Base-by-base conservation (phyloP, 768 basidiomycete species). In the Tricholoma matsutake region DNA sequence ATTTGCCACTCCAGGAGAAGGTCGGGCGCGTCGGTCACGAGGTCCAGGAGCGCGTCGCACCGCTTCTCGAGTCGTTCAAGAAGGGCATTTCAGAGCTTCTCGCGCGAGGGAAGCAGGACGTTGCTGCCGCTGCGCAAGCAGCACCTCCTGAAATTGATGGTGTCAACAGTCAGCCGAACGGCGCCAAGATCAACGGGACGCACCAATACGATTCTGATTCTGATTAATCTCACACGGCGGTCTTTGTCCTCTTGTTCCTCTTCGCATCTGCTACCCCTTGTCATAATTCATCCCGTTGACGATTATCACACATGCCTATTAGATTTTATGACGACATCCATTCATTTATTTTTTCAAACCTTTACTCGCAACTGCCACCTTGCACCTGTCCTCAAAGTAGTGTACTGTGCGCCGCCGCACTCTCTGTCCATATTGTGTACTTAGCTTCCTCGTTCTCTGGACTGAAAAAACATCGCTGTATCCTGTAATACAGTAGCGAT, bases 1-100 rank as follows among this genome's bases (percentile, higher is more conserved):
- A 88, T 56, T 67, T 86, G 16, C 79, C 88, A 0, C 61, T 89
- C 3, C 79, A 81, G 47, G 89, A 89, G 59, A 91, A 89, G 77
- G 80, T 85, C 16, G 65, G 72, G 52, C 83, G 81, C 60, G 75
- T 91, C 18, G 71, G 78, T 22, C 74, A 78, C 56, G 84, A 88
- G 57, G 86, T 91, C 25, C 82, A 78, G 66, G 80, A 82, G 25
- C 82, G 82, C 34, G 83, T 91, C 22, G 76, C 76, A 28, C 90
- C 89, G 18, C 69, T 89, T 56, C 78, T 91, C 13, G 86, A 87
- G 35, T 75, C 73, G 13, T 66, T 84, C 25, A 73, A 75, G 59
- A 79, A 79, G 60, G 73, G 76, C 14, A 71, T 83, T 16, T 67
- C 75, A 5, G 77, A 79, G 9, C 67, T 78, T n/a, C 64, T 81